Percentiles rank a stretch among this genome's conserved stretches.
These are phyloP conservation scores for Emydomyces testavorans DNA, from an alignment of 2,329 filamentous ascomycete genomes.

Conservation along the genomic window DNA sequence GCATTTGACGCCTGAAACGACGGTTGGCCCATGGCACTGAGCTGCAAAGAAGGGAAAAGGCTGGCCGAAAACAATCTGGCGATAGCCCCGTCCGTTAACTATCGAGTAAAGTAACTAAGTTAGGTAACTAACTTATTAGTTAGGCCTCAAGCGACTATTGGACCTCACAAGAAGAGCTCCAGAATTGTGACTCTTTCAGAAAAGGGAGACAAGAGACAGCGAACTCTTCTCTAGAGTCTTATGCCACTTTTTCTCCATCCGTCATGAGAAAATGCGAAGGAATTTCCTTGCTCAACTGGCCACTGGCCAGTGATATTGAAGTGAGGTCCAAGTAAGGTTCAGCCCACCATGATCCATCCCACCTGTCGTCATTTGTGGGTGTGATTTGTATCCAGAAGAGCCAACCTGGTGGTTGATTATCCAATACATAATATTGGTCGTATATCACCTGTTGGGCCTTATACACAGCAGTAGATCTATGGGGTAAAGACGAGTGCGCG, in stretches of 20 bases:
- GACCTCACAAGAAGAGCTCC: too few relatives aligned
- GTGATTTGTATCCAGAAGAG: not conserved
- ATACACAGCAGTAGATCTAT: too few relatives aligned
- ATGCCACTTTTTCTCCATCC: not conserved
- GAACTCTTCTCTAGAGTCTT: not conserved
- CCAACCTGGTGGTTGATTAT: not conserved
- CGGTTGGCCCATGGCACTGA: conserved; percentile 54
- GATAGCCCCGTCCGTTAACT: too few relatives aligned
- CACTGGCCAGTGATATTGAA: conserved; percentile 4
- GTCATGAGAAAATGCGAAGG: not conserved
- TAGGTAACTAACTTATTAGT: too few relatives aligned
- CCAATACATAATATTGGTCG: conserved; percentile 1
- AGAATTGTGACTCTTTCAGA: too few relatives aligned
- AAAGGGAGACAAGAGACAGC: too few relatives aligned
- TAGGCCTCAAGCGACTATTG: too few relatives aligned
- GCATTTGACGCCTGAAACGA: conserved; percentile 69
- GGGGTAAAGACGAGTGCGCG: too few relatives aligned
- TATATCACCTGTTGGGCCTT: not conserved
- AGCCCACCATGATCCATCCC: not conserved
- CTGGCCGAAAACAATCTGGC: not conserved
- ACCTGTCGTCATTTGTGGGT: conserved; percentile 1
- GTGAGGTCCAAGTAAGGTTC: not conserved
- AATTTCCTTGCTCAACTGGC: too few relatives aligned
- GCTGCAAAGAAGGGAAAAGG: too few relatives aligned
- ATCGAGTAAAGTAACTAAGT: too few relatives aligned